Conservation (phyloP, 495 filamentous ascomycete species). For the Hypoxylon intermedium region DNA sequence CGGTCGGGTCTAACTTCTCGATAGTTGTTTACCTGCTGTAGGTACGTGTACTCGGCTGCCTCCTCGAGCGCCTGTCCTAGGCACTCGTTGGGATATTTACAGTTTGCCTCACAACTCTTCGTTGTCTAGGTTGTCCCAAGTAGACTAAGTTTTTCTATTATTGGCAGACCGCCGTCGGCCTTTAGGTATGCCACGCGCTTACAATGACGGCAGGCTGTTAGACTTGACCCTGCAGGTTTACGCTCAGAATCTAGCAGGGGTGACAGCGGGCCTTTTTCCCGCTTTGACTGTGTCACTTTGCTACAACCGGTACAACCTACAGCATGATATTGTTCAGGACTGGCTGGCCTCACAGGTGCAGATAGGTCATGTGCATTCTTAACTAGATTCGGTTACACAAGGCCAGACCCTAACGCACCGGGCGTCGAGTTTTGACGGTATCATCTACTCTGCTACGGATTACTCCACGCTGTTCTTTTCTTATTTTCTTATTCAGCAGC, state of each 20-base stretch:
- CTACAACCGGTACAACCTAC: conserved; percentile 14
- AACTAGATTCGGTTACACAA: conserved; percentile 7
- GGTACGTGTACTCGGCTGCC: conserved; percentile 6
- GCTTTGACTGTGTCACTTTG: conserved; percentile 32
- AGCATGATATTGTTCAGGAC: conserved; percentile 22
- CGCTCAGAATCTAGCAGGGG: conserved; percentile 16
- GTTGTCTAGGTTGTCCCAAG: too few species aligned
- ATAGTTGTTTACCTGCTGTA: not conserved
- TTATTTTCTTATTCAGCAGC: conserved; percentile 10
- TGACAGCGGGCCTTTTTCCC: conserved; percentile 36
- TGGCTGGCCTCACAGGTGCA: conserved; percentile 12
- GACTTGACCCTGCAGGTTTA: conserved; percentile 24
- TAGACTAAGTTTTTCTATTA: too few species aligned
- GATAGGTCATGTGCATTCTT: conserved; percentile 12
- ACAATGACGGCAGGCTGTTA: conserved; percentile 31
- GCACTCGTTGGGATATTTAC: not conserved
- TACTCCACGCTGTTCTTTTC: too few species aligned
- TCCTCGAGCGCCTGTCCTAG: conserved; percentile 16
- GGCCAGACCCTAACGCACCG: conserved; percentile 1
- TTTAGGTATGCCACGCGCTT: conserved; percentile 31
- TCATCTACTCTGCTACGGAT: not conserved
- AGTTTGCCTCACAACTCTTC: conserved; percentile 15
- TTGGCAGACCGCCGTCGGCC: conserved; percentile 17
- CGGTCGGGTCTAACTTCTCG: conserved; percentile 20
- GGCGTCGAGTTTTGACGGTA: not conserved